These are phyloP conservation scores for Dendrostoma leiphaemia DNA, from an alignment of 2,329 filamentous ascomycete genomes.

Conservation along the genomic window DNA sequence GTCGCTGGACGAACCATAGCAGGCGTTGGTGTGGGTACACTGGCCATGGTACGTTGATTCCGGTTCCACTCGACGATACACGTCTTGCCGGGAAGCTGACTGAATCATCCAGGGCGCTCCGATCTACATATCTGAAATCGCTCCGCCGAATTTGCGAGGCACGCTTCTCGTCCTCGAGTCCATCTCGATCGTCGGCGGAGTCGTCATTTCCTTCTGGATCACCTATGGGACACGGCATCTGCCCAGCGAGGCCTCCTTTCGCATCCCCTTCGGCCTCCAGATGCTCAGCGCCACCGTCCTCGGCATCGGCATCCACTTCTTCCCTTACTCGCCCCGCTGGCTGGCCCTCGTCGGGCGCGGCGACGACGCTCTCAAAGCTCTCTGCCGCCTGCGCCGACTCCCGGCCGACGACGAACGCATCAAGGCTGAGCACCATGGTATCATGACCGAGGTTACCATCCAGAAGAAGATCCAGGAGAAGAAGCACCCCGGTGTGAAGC, in stretches of 20 bases:
- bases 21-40: conserved; percentile 29
- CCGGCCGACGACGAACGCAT: conserved; percentile 11
- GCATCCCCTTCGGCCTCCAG: conserved; percentile 46
- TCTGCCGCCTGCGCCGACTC: conserved; percentile 5
- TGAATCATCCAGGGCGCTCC: conserved; percentile 21
- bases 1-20: conserved; percentile 29
- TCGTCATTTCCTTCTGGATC: conserved; percentile 52
- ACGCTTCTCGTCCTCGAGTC: conserved; percentile 47
- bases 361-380: conserved; percentile 3
- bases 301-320: conserved; percentile 36
- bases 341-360: conserved; percentile 20
- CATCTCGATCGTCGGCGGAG: conserved; percentile 50
- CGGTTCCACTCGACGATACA: too few relatives aligned
- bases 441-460: conserved; percentile 28
- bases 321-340: conserved; percentile 18
- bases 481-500: background rate
- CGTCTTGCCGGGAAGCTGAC: too few relatives aligned
- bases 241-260: conserved; percentile 28
- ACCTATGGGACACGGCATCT: conserved; percentile 49
- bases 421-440: conserved; percentile 20
- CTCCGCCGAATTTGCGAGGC: conserved; percentile 36
- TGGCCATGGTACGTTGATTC: conserved; percentile 24
- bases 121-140: conserved; percentile 32
- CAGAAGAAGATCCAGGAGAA: conserved; percentile 6
- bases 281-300: conserved; percentile 26